These are phyloP conservation scores for Aspergillus fumigatiaffinis DNA, from an alignment of 2,329 filamentous ascomycete genomes.

Conservation along the genomic window DNA sequence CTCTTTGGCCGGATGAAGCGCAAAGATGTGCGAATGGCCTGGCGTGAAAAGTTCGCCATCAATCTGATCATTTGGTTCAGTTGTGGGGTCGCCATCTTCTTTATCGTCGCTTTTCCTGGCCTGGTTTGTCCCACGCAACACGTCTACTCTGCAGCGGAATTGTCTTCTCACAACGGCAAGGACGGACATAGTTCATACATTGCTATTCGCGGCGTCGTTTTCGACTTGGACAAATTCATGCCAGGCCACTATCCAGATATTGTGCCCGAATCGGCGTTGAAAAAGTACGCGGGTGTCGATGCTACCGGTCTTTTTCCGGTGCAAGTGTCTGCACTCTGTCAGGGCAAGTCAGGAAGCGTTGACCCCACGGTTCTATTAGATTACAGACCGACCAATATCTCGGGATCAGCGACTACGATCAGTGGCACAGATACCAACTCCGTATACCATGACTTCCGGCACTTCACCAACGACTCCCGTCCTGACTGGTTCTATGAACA, in stretches of 20 bases:
- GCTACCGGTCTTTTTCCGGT: constrained; percentile 88
- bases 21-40: constrained; percentile 87
- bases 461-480: constrained; percentile 73
- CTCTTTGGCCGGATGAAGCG: constrained; percentile 79
- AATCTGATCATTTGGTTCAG: constrained; percentile 94
- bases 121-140: constrained; percentile 89
- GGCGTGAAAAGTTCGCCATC: constrained; percentile 97
- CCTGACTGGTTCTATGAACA: constrained; percentile 92
- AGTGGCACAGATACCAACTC: constrained; percentile 67
- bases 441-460: constrained; percentile 89
- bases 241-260: constrained; percentile 73
- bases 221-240: constrained; percentile 71
- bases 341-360: constrained; percentile 64
- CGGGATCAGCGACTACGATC: constrained; percentile 62
- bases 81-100: constrained; percentile 75
- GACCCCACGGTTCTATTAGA: constrained; percentile 76
- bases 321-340: constrained; percentile 88
- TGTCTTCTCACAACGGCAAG: constrained; percentile 71
- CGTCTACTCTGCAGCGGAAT: constrained; percentile 75
- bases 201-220: constrained; percentile 83
- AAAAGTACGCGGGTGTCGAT: constrained; percentile 82
- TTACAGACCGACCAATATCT: constrained; percentile 73
- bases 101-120: constrained; percentile 82
- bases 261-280: constrained; percentile 57
- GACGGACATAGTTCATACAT: constrained; percentile 62